Percentiles rank a stretch among this genome's conserved stretches.
These are phyloP conservation scores for Arthrobotrys pseudoclavata DNA, from an alignment of 2,329 filamentous ascomycete species.

Conservation along the genomic window DNA sequence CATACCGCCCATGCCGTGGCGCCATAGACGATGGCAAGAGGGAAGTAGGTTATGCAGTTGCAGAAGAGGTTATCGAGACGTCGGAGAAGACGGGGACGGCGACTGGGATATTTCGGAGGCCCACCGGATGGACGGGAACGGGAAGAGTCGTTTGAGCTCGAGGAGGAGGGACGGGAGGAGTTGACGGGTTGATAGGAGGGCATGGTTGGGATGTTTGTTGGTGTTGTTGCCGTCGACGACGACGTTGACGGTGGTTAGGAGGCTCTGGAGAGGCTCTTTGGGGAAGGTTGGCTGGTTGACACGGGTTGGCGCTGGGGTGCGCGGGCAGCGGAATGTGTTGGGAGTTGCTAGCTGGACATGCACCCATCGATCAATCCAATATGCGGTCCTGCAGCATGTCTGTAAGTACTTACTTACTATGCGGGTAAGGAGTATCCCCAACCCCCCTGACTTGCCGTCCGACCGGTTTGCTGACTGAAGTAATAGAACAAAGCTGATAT, in stretches of 20 bases:
- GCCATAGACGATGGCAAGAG: constrained; percentile 88
- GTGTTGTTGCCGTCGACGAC: not conserved
- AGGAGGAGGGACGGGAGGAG: constrained; percentile 53
- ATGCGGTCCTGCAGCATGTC: not conserved
- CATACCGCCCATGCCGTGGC: constrained; percentile 95
- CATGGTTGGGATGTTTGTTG: constrained; percentile 22
- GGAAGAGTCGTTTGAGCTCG: constrained; percentile 55
- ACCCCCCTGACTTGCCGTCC: not conserved
- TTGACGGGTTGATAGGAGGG: constrained; percentile 53
- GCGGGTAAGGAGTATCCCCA: not conserved
- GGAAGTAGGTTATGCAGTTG: constrained; percentile 81
- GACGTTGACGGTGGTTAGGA: not conserved
- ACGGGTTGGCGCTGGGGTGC: not conserved
- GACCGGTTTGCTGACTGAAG: constrained; percentile 4
- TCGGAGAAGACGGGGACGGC: constrained; percentile 60
- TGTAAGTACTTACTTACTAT: too few species aligned
- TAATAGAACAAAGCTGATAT: constrained; percentile 2
- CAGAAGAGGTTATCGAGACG: constrained; percentile 73
- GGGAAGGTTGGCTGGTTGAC: not conserved
- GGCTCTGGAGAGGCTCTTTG: not conserved
- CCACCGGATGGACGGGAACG: constrained; percentile 54
- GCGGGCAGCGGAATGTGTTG: not conserved
- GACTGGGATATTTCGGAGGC: constrained; percentile 45
- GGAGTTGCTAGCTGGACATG: not conserved
- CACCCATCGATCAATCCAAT: not conserved